Evolutionary conservation across 192 early-diverging fungal species (phyloP), one percentile per base, ranked within the genome.

Genomic region (Rhizophagus prolifer): DNA sequence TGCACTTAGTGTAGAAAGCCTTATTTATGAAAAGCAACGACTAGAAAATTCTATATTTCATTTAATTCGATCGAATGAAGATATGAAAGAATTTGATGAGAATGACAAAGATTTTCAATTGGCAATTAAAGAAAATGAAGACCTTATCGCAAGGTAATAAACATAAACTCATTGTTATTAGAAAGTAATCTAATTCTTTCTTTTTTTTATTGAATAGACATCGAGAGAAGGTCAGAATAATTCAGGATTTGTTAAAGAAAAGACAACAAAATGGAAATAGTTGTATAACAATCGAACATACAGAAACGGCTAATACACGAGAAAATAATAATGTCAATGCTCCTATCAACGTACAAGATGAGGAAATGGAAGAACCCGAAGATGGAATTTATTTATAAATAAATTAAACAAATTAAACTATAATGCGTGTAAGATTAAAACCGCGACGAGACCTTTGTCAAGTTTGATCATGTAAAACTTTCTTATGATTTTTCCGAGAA

Each of bases 21-120:
- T 85, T 7, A 36, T 83, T 9, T 44, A 81, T 26, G 84, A 85
- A 46, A 83, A 83, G 26, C 71, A 73, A 12, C 59, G 78, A 30
- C 61, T 85, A 25, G 82, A 85, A 73, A 85, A 85, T 62, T 78
- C 84, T 16, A 81, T 78, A 23, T 62, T 66, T 28, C 84, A 85
- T 60, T 74, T 85, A 46, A 14, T 59, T 58, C 75, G 80, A 36
- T 85, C 84, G 3, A 85, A 85, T 54, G 46, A 78, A 28, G 84
- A 83, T 12, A 81, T 85, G 65, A 31, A 58, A 50, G 77, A 81
- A 21, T 83, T 65, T 67, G 84, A 85, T 80, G 78, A 82, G 12
- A 59, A 80, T 36, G 84, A 85, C 63, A 61, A 74, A 47, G 84
- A 85, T 69, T 76, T 85, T 14, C 26, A 50, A 26, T 71, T 69